A percentile compares a stretch with the other conserved stretches of the same genome.
These are phyloP conservation scores for Carallia brachiata DNA, from an alignment of 345 rosid species.

Conservation along the genomic window DNA sequence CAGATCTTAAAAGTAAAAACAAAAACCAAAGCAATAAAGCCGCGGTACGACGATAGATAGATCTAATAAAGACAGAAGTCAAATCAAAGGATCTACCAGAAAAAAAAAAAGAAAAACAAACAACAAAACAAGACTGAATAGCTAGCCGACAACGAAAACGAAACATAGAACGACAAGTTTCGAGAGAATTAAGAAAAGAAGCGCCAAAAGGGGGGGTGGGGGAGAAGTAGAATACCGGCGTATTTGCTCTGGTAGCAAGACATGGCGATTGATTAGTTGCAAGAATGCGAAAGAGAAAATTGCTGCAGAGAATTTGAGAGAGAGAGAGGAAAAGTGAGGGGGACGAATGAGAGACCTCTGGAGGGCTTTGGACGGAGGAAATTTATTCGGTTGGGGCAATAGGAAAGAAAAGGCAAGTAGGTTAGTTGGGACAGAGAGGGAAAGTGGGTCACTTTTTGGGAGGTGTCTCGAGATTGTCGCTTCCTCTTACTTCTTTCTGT, in stretches of 20 bases:
- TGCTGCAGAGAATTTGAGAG: not conserved
- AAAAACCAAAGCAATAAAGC: no score
- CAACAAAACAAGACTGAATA: no score
- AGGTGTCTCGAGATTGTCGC: constrained; percentile 23
- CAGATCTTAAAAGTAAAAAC: no score
- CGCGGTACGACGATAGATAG: no score
- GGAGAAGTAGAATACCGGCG: constrained; percentile 43
- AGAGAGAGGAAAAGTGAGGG: not conserved
- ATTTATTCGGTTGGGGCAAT: not conserved
- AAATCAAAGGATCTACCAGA: no score
- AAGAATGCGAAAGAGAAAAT: not conserved
- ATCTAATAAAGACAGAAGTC: no score
- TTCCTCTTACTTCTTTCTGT: not conserved
- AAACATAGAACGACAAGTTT: not conserved
- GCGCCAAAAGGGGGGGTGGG: not conserved
- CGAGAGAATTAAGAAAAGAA: not conserved
- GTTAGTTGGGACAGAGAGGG: not conserved
- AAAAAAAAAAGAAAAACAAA: no score
- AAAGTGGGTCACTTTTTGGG: not conserved
- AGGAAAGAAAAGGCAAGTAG: not conserved
- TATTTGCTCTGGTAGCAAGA: constrained; percentile 72
- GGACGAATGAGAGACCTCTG: not conserved
- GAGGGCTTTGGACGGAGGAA: not conserved
- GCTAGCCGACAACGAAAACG: no score
- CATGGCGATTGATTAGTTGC: constrained; percentile 36